Evolutionary conservation across 352 stramenopile species (phyloP).

Genomic region (Pythium utonaiense): DNA sequence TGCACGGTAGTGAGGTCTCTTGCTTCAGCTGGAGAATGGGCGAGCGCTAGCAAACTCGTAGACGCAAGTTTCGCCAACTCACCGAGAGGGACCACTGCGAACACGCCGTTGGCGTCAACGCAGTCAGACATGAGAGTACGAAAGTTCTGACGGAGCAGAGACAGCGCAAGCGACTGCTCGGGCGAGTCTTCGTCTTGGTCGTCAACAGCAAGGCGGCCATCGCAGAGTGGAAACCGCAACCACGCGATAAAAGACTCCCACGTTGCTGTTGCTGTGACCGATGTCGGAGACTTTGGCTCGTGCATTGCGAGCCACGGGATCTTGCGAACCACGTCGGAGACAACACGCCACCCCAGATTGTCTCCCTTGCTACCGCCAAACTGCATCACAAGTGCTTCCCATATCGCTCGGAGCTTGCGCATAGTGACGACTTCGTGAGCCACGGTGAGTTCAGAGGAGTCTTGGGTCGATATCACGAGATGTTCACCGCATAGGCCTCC

Average conservation of each 20-base stretch:
- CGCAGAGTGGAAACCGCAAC: background rate
- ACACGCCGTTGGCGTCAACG: slow-evolving; percentile 6
- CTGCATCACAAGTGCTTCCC: slow-evolving; percentile 11
- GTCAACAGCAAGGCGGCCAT: background rate
- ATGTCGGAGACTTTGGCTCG: background rate
- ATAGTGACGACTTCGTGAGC: background rate
- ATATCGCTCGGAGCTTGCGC: slow-evolving; percentile 4
- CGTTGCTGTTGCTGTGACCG: no score
- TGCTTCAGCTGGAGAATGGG: background rate
- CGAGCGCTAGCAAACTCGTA: background rate
- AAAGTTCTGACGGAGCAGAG: slow-evolving; percentile 11
- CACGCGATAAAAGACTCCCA: slow-evolving; percentile 9
- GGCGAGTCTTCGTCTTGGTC: background rate
- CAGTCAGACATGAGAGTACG: background rate
- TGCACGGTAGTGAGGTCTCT: slow-evolving; percentile 4
- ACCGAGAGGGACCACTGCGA: background rate
- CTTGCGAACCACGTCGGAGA: background rate
- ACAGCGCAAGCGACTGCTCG: slow-evolving; percentile 5
- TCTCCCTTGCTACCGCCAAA: slow-evolving; percentile 1
- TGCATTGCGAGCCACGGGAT: slow-evolving; percentile 7
- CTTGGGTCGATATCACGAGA: background rate
- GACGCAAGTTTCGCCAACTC: slow-evolving; percentile 8
- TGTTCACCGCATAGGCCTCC: background rate
- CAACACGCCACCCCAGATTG: background rate
- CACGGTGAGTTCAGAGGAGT: background rate